These are phyloP conservation scores for Penicillium sp. DNA, from an alignment of 2,329 filamentous ascomycete genomes.

Conservation along the genomic window DNA sequence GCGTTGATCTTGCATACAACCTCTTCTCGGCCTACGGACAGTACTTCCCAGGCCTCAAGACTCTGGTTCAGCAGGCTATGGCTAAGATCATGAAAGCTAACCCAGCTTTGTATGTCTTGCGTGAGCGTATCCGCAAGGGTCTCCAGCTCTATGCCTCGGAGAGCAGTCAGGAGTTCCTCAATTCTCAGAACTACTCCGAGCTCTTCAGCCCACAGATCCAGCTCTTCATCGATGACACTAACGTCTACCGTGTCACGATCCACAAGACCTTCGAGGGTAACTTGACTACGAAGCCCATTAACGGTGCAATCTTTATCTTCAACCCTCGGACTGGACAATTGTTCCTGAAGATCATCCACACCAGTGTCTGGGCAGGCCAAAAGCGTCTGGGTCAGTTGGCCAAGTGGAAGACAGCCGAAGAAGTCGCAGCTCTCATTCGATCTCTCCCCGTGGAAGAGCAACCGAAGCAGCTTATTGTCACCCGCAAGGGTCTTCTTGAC, in stretches of 20 bases:
- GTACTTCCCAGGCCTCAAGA: conserved; percentile 97
- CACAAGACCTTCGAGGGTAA: conserved; percentile 99
- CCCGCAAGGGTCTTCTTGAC: conserved; percentile 93
- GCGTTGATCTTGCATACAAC: conserved; percentile 96
- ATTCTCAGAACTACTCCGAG: conserved; percentile 99
- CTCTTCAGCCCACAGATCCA: conserved; percentile 99
- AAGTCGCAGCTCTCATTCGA: conserved; percentile 95
- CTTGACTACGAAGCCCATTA: conserved; percentile 98
- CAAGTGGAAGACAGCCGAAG: conserved; percentile 99
- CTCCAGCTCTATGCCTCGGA: conserved; percentile 96
- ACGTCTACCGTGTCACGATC: conserved; percentile 98
- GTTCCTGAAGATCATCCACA: conserved; percentile 99
- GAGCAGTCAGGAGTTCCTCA: conserved; percentile 98
- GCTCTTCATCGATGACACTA: conserved; percentile 98
- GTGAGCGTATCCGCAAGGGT: conserved; percentile 97
- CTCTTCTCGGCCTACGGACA: conserved; percentile 97
- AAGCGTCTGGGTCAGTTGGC: conserved; percentile 97
- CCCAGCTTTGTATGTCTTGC: conserved; percentile 89
- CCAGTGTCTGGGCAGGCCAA: conserved; percentile 97
- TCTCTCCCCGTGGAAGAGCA: conserved; percentile 97
- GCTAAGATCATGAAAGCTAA: conserved; percentile 99
- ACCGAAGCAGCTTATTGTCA: conserved; percentile 97
- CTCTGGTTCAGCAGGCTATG: conserved; percentile 96
- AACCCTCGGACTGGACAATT: conserved; percentile 97
- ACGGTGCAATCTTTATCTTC: conserved; percentile 99